Percentiles rank a stretch among this genome's conserved stretches.
These are phyloP conservation scores for Cubamyces lactineus DNA, from an alignment of 768 basidiomycete genomes.

Conservation along the genomic window DNA sequence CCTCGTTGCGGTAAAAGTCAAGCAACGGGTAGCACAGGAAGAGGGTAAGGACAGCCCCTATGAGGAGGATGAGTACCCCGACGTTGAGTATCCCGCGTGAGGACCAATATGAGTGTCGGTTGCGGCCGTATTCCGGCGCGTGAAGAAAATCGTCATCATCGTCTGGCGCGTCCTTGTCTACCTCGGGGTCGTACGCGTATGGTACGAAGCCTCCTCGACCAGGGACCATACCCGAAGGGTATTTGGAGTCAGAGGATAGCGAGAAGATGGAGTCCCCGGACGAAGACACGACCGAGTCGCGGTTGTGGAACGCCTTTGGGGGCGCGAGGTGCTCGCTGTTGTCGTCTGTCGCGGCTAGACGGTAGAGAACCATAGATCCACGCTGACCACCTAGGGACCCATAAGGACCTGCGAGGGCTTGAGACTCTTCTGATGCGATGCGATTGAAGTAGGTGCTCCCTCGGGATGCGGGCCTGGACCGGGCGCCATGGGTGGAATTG, in stretches of 20 bases:
- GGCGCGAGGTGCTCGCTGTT: conserved; percentile 41
- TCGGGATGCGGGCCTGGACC: conserved; percentile 44
- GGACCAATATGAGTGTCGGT: conserved; percentile 41
- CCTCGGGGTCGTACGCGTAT: conserved; percentile 70
- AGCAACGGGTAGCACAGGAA: conserved; percentile 86
- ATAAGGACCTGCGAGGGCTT: conserved; percentile 41
- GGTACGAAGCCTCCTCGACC: conserved; percentile 50
- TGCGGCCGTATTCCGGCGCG: conserved; percentile 49
- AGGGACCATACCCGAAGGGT: conserved; percentile 48
- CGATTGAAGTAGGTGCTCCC: conserved; percentile 47
- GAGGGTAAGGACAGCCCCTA: conserved; percentile 63
- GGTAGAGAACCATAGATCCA: conserved; percentile 71
- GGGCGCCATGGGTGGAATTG: conserved; percentile 37
- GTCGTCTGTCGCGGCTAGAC: conserved; percentile 50
- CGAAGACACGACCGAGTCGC: conserved; percentile 52
- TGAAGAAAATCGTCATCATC: conserved; percentile 83
- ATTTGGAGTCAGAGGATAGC: conserved; percentile 63
- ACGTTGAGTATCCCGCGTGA: conserved; percentile 70
- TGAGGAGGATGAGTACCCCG: conserved; percentile 63
- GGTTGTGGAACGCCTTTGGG: conserved; percentile 29
- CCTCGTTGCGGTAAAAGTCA: conserved; percentile 48
- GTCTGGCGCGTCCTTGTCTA: conserved; percentile 52
- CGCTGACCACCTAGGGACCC: conserved; percentile 38
- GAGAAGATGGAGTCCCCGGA: conserved; percentile 55
- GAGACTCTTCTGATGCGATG: conserved; percentile 48